Conservation (phyloP, 2,329 filamentous ascomycete genomes). For the Diaporthe capsici region DNA sequence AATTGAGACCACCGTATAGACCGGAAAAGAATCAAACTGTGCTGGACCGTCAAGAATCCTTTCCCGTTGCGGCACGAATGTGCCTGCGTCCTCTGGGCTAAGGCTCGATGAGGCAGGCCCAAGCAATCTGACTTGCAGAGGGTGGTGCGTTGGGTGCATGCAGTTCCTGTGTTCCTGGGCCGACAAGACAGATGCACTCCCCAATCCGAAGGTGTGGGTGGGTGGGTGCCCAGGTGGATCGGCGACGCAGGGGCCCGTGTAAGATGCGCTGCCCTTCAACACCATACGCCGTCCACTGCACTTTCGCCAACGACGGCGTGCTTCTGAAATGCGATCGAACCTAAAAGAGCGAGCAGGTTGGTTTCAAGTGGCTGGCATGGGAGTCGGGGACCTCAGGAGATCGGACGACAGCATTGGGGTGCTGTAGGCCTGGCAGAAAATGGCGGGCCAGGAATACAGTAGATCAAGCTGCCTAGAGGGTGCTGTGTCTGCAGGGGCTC, state of each 20-base stretch:
- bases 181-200: constrained; percentile 25
- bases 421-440: background rate
- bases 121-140: constrained; percentile 24
- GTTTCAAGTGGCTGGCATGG: constrained; percentile 26
- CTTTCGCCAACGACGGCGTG: background rate
- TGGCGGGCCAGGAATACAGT: background rate
- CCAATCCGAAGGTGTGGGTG: constrained; percentile 19
- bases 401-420: constrained; percentile 17
- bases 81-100: constrained; percentile 31
- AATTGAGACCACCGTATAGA: constrained; percentile 15
- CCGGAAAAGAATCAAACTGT: constrained; percentile 2
- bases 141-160: constrained; percentile 20
- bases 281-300: constrained; percentile 22
- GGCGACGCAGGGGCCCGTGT: constrained; percentile 23
- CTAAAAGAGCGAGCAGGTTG: constrained; percentile 16
- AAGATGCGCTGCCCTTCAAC: constrained; percentile 1
- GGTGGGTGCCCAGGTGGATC: constrained; percentile 23
- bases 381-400: background rate
- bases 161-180: constrained; percentile 27
- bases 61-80: constrained; percentile 24
- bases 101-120: constrained; percentile 33
- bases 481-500: constrained; percentile 11
- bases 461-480: background rate
- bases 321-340: constrained; percentile 15
- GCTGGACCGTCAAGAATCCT: constrained; percentile 26